phyloP scores from a whole-genome alignment of 441 rosid genomes.

The Geranium incanum region DNA sequence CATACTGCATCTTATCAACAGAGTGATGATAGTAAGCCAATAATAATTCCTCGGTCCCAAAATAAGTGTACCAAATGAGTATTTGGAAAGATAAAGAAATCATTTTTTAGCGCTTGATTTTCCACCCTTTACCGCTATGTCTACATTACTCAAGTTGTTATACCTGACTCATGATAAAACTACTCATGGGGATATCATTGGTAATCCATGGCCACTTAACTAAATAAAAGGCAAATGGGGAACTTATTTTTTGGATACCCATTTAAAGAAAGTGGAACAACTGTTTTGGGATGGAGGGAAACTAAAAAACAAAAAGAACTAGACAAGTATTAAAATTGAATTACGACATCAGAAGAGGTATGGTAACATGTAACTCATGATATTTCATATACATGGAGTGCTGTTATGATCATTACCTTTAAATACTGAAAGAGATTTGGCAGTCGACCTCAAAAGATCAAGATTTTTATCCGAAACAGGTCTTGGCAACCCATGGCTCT shows the following conservation, averaged over 20 bases:
- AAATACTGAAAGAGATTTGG: constrained; percentile 41
- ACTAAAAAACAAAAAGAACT: too few relatives aligned
- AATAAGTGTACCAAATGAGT: not conserved
- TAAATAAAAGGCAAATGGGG: too few relatives aligned
- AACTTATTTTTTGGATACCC: too few relatives aligned
- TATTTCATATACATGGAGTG: not conserved
- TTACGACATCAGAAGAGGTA: not conserved
- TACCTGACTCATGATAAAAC: not conserved
- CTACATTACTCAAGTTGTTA: not conserved
- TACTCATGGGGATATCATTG: not conserved
- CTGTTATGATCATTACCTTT: constrained; percentile 41
- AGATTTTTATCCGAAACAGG: constrained; percentile 51
- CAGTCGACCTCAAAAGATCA: constrained; percentile 67
- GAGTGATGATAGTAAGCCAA: not conserved
- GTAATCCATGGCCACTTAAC: not conserved
- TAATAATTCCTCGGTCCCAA: not conserved
- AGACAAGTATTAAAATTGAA: not conserved
- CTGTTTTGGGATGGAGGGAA: too few relatives aligned
- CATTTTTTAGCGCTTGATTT: not conserved
- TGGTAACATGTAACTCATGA: not conserved
- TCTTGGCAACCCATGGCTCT: constrained; percentile 46
- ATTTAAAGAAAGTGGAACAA: too few relatives aligned
- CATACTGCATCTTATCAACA: not conserved
- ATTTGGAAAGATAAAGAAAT: not conserved
- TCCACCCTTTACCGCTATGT: not conserved